Evolutionary conservation across 1,284 basidiomycete species (phyloP).

Genomic region (Phellopilus nigrolimitatus): DNA sequence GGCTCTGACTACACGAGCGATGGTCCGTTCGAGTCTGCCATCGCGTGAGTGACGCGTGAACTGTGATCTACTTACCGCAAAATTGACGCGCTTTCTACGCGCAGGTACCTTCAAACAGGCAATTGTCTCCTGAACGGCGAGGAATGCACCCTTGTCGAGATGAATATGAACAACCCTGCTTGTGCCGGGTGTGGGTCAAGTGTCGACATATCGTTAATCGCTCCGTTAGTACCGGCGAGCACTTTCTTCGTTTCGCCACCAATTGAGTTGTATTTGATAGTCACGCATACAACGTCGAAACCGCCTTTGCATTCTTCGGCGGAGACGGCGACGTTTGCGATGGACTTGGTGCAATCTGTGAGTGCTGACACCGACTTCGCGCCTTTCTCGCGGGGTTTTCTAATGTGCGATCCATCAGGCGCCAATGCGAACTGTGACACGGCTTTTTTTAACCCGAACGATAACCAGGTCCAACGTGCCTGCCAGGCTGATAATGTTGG

Average conservation of each 20-base stretch:
- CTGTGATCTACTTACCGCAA: too few species aligned
- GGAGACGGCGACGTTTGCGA: slow-evolving; percentile 26
- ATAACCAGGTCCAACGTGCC: slow-evolving; percentile 37
- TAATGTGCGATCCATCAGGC: too few species aligned
- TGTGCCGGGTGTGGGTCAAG: slow-evolving; percentile 38
- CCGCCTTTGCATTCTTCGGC: slow-evolving; percentile 26
- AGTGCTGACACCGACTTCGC: too few species aligned
- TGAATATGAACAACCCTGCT: slow-evolving; percentile 38
- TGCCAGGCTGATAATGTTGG: slow-evolving; percentile 29
- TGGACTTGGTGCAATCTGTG: slow-evolving; percentile 31
- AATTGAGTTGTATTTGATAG: slow-evolving; percentile 20
- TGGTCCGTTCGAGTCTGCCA: slow-evolving; percentile 29
- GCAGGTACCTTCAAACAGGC: slow-evolving; percentile 27
- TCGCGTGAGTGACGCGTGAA: too few species aligned
- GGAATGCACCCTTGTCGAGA: slow-evolving; percentile 38
- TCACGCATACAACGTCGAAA: slow-evolving; percentile 31
- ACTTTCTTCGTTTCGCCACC: not conserved
- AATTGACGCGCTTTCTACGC: not conserved
- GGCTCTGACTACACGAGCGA: slow-evolving; percentile 31
- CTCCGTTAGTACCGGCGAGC: slow-evolving; percentile 31
- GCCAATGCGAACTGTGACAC: slow-evolving; percentile 27
- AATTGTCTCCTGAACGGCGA: slow-evolving; percentile 40
- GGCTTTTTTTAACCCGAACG: slow-evolving; percentile 38
- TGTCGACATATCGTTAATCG: slow-evolving; percentile 41
- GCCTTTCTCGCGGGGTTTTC: too few species aligned